Evolutionary conservation across 1,284 basidiomycete species (phyloP), one percentile per base, ranked within the genome.

Genomic region (Moesziomyces sp.): DNA sequence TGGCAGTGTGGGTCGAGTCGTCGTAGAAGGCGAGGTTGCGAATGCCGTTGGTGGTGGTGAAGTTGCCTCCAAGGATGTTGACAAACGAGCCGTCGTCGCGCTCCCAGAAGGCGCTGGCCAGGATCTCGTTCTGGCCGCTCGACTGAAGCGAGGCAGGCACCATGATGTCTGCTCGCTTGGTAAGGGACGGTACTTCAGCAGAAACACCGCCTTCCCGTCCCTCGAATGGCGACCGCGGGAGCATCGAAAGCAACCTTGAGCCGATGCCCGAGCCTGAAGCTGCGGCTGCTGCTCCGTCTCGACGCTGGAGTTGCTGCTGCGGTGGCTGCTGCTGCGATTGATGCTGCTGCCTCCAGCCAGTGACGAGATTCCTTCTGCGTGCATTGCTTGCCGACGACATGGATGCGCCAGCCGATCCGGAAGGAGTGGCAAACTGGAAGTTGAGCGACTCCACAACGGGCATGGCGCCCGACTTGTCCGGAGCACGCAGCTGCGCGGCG

Each of bases 71-170:
- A 52, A 98, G 86, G 71, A 97, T 89, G 42, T 89, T 90, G 47
- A 93, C 85, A 46, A 73, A 80, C 11, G 51, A 63, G 50, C 71
- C 76, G 35, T 79, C 72, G 43, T 87, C 87, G 80, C 97, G 97
- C 18, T 89, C 91, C 92, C 93, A 98, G 86, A 95, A 98, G 2
- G 89, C 89, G 38, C 93, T 95, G 0, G 93, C 88, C 45, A 97
- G 87, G 58, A 97, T 89, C 34, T 93, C 90, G 1, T 94, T 93
- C 1, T 92, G 90, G 0, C 88, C 85, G 1, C 89, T 87, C 1
- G 89, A 84, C 28, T 88, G 86, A 0, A 87, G 67, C 19, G 88
- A 69, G 56, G 85, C 79, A 1, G 83, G 77, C 21, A 61, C 48
- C 66, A 79, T 76, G 44, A 58, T 49, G 46, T 66, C 69, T 10